A percentile compares a stretch with the other conserved stretches of the same genome.
phyloP scores from a whole-genome alignment of 345 rosid species.

The Lepidium aucheri region DNA sequence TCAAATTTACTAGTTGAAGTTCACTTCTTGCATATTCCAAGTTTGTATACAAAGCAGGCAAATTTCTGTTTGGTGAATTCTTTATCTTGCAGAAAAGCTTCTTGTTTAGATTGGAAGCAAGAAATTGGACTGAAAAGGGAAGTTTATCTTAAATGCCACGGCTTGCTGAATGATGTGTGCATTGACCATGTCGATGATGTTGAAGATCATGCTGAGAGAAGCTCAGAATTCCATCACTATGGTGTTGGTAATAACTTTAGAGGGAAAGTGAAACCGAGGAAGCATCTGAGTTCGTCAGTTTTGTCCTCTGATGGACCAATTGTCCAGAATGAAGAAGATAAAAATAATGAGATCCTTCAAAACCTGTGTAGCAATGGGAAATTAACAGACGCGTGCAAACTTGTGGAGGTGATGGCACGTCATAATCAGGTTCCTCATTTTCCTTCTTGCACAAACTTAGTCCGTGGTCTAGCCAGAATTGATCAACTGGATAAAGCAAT shows the following conservation, averaged over 20 bases:
- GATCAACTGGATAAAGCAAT: constrained; percentile 55
- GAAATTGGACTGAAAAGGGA: constrained; percentile 17
- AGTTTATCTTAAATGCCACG: constrained; percentile 25
- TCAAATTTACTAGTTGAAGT: constrained; percentile 31
- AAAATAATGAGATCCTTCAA: constrained; percentile 60
- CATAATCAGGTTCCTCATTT: constrained; percentile 68
- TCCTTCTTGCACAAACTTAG: constrained; percentile 57
- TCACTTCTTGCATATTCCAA: constrained; percentile 22
- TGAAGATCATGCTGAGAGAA: constrained; percentile 28
- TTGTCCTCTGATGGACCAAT: constrained; percentile 37
- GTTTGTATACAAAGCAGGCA: constrained; percentile 17
- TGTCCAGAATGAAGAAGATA: constrained; percentile 44
- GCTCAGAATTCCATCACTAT: constrained; percentile 22
- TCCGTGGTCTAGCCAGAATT: constrained; percentile 53
- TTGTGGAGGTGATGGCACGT: constrained; percentile 69
- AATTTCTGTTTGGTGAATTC: constrained; percentile 10
- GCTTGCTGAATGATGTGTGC: constrained; percentile 31
- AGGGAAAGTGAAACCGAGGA: constrained; percentile 25
- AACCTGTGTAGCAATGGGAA: constrained; percentile 49
- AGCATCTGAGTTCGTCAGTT: constrained; percentile 7
- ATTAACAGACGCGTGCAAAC: constrained; percentile 42
- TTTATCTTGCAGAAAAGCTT: constrained; percentile 3
- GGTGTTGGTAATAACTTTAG: constrained; percentile 16
- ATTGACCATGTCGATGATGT: constrained; percentile 32
- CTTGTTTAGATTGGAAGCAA: constrained; percentile 22